phyloP scores from a whole-genome alignment of 768 basidiomycete genomes.

The Porpolomopsis calyptriformis region DNA sequence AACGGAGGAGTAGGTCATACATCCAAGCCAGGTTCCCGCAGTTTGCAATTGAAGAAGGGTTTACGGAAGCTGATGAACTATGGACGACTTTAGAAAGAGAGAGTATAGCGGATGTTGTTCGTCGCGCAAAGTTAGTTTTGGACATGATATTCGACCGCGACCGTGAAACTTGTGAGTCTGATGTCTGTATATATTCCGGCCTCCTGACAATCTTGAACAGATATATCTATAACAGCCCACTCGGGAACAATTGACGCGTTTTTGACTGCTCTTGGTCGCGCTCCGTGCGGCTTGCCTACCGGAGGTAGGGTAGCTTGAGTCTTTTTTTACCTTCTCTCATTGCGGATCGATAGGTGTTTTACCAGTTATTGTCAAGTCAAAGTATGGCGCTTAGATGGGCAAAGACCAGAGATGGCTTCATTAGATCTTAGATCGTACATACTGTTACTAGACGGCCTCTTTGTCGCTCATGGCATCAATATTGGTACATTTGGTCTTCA shows the following conservation, averaged over 20 bases:
- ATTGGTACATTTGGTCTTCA: conserved; percentile 45
- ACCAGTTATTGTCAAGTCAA: conserved; percentile 18
- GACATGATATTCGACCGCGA: conserved; percentile 45
- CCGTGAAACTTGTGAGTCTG: conserved; percentile 35
- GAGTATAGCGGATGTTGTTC: conserved; percentile 31
- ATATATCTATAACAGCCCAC: conserved; percentile 59
- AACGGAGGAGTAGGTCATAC: conserved; percentile 38
- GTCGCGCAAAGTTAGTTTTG: conserved; percentile 40
- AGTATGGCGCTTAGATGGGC: no score
- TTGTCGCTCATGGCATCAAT: no score
- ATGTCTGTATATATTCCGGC: background rate
- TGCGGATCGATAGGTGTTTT: conserved; percentile 13
- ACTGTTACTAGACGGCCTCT: no score
- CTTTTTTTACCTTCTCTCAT: background rate
- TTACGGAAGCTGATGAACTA: conserved; percentile 52
- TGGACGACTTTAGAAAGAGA: conserved; percentile 52
- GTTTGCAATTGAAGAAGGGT: conserved; percentile 44
- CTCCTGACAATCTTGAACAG: conserved; percentile 23
- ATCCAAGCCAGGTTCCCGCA: conserved; percentile 40
- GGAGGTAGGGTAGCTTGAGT: conserved; percentile 33
- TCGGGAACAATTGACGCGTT: conserved; percentile 51
- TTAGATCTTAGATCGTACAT: no score
- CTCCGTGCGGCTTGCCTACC: conserved; percentile 38
- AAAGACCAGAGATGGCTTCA: no score
- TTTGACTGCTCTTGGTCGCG: conserved; percentile 36